phyloP scores from a whole-genome alignment of 306 rosid species.

The Acacia acuminata region DNA sequence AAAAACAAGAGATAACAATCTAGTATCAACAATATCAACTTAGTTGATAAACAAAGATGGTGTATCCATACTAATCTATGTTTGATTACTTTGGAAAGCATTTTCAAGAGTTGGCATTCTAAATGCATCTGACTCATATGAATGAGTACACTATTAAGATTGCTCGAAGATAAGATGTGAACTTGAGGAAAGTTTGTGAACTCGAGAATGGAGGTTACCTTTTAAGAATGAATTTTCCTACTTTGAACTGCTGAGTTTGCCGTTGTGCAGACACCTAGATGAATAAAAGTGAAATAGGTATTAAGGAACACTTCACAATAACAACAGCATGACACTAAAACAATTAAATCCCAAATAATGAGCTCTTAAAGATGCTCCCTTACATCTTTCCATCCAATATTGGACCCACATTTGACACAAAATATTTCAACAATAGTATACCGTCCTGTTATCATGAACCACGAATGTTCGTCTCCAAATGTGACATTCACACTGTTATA shows the following conservation, averaged over 20 bases:
- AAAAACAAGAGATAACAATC: background rate
- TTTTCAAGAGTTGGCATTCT: background rate
- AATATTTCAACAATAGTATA: slow-evolving; percentile 74
- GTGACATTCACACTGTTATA: slow-evolving; percentile 69
- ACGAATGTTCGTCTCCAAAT: slow-evolving; percentile 36
- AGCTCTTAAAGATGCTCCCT: slow-evolving; percentile 19
- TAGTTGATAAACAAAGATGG: background rate
- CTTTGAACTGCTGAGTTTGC: slow-evolving; percentile 66
- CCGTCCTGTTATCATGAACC: slow-evolving; percentile 55
- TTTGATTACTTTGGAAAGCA: background rate
- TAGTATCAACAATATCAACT: background rate
- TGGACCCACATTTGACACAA: slow-evolving; percentile 71
- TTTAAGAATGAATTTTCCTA: slow-evolving; percentile 69
- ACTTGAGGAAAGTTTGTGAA: background rate
- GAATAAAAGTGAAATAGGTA: background rate
- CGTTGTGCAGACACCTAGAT: slow-evolving; percentile 64
- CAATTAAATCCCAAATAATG: background rate
- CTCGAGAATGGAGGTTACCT: slow-evolving; percentile 45
- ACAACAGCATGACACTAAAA: background rate
- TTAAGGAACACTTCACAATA: background rate
- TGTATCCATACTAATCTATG: background rate
- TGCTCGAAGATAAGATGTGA: background rate
- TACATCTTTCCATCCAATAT: slow-evolving; percentile 88
- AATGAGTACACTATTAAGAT: background rate
- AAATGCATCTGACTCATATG: background rate